phyloP scores from a whole-genome alignment of 768 basidiomycete genomes.

The Cystofilobasidium bisporidii region DNA sequence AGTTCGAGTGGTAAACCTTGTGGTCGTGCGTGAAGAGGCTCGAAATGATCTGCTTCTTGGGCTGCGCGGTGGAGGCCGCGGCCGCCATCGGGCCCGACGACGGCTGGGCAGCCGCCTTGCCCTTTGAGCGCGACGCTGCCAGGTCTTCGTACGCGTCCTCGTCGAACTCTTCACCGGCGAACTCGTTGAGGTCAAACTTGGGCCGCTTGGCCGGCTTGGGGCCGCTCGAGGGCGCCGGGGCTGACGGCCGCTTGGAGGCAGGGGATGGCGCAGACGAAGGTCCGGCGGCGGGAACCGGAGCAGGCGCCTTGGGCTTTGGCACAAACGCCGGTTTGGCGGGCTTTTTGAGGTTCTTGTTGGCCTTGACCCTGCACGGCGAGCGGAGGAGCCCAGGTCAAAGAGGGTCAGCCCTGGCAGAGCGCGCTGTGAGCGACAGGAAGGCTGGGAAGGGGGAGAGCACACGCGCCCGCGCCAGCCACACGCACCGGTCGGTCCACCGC shows the following conservation, averaged over 20 bases:
- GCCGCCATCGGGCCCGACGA: slow-evolving; percentile 8
- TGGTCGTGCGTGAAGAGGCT: slow-evolving; percentile 82
- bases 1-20: not conserved
- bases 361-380: slow-evolving; percentile 53
- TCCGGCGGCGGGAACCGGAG: slow-evolving; percentile 16
- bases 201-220: slow-evolving; percentile 9
- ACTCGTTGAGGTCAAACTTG: slow-evolving; percentile 24
- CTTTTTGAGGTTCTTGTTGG: slow-evolving; percentile 47
- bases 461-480: too few relatives aligned
- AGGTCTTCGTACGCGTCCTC: slow-evolving; percentile 28
- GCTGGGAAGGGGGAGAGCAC: not conserved
- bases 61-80: not conserved
- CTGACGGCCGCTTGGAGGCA: slow-evolving; percentile 48
- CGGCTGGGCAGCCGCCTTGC: slow-evolving; percentile 8
- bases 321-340: slow-evolving; percentile 24
- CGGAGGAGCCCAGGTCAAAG: not conserved
- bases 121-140: slow-evolving; percentile 8
- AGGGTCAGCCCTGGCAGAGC: not conserved
- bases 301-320: slow-evolving; percentile 35
- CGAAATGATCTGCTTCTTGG: slow-evolving; percentile 54
- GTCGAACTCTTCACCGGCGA: slow-evolving; percentile 27
- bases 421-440: not conserved
- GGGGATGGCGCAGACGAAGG: slow-evolving; percentile 16
- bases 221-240: slow-evolving; percentile 16
- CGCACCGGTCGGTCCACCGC: slow-evolving; percentile 51